Percentiles rank a stretch among this genome's conserved stretches.
phyloP scores from a whole-genome alignment of 73 alveolate species.

The Paramecium sonneborni region DNA sequence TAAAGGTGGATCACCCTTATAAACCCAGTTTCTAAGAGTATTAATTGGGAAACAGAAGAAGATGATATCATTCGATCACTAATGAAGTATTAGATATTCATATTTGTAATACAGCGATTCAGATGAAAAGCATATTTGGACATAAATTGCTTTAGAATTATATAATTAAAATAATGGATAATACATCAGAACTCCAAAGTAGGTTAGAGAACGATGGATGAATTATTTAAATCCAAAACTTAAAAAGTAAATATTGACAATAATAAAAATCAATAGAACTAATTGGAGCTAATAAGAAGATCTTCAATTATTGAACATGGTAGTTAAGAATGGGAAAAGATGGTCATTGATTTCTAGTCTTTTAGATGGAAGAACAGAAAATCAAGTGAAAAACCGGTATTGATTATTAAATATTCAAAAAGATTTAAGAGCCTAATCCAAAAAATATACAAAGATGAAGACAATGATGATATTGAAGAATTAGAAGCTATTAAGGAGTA shows the following conservation, averaged over 20 bases:
- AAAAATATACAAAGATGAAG: conserved; percentile 50
- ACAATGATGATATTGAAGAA: conserved; percentile 55
- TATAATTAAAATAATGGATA: conserved; percentile 47
- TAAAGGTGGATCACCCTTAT: conserved; percentile 53
- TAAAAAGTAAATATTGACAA: conserved; percentile 60
- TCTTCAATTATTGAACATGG: conserved; percentile 74
- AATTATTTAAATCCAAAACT: conserved; percentile 87
- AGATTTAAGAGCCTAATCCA: conserved; percentile 49
- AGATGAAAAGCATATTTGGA: conserved; percentile 54
- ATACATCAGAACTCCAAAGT: conserved; percentile 67
- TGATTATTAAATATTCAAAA: background rate
- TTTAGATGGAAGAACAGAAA: conserved; percentile 90
- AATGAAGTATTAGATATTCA: conserved; percentile 3
- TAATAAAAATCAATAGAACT: conserved; percentile 27
- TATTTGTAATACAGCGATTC: background rate
- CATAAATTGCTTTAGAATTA: conserved; percentile 29
- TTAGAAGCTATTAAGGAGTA: conserved; percentile 25
- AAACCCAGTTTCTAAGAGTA: conserved; percentile 41
- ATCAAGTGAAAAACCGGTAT: conserved; percentile 84
- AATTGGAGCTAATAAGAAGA: conserved; percentile 89
- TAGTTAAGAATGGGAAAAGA: conserved; percentile 84
- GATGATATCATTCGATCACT: conserved; percentile 30
- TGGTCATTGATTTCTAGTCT: conserved; percentile 85
- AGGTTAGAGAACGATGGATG: conserved; percentile 92
- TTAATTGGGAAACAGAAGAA: conserved; percentile 53